Base-by-base conservation (phyloP, 1,284 basidiomycete genomes). In the Gomphus sp. region DNA sequence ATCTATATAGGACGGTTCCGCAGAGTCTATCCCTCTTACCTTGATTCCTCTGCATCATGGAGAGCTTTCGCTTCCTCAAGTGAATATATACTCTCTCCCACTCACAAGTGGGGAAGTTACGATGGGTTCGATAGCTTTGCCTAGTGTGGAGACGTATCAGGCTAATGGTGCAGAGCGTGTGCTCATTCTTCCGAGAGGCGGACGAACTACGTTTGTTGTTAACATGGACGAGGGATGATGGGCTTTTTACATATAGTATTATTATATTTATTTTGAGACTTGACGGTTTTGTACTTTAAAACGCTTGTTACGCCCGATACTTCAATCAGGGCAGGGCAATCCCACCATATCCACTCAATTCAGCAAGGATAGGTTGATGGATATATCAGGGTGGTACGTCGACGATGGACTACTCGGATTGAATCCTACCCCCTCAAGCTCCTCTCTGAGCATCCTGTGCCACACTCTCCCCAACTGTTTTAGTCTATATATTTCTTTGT, bases 41-140 rank as follows among this genome's bases (percentile, higher is more conserved):
- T 72, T 93, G 28, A 84, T 93, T 64, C 87, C 91, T 0, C 70
- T 93, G 16, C 87, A 86, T 63, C 86, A 92, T 60, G 89, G 90
- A 14, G 80, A 89, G 64, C 75, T 92, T 25, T 67, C 75, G 18
- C 73, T 93, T 11, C 90, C 90, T 0, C 84, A 82, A 64, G 75
- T 91, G n/a, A 69, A 73, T 12, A 77, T 93, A 22, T 77, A 73
- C 2, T 80, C 87, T 3, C 70, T 88, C 36, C 79, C 83, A 8
- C 61, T 80, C 0, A 68, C 76, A 2, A 54, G 44, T 28, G 33
- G 34, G 10, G 52, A 60, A 37, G 77, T 63, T 57, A 77, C 76
- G 10, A 85, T 81, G 80, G 76, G 80, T 12, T 80, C 82, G 4
- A 75, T 75, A 66, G 72, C 76, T 1, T 68, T 84, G 16, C 87